Percentiles rank a stretch among this genome's conserved stretches.
phyloP scores from a whole-genome alignment of 257 asterid genomes.

The Leptodermis oblonga region DNA sequence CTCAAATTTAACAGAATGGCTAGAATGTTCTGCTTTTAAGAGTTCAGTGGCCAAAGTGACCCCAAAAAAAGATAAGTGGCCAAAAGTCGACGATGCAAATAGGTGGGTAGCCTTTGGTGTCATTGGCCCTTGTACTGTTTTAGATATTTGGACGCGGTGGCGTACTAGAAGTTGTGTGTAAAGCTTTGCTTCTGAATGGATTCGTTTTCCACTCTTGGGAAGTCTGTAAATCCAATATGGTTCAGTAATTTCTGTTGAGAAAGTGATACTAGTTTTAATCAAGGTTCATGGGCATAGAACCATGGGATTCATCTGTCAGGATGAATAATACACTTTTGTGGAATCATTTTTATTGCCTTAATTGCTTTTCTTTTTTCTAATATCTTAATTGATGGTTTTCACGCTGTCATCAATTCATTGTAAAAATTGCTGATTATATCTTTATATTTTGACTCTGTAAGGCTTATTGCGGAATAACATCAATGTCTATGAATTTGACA shows the following conservation, averaged over 20 bases:
- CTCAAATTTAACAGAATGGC: no score
- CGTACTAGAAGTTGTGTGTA: not conserved
- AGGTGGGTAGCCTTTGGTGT: no score
- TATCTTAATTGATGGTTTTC: not conserved
- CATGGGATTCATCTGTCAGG: not conserved
- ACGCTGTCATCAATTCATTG: not conserved
- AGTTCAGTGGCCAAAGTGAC: no score
- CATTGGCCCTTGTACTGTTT: no score
- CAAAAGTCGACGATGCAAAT: no score
- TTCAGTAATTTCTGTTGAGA: not conserved
- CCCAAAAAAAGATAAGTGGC: no score
- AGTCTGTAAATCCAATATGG: not conserved
- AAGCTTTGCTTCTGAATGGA: no score
- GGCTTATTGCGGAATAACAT: slow-evolving; percentile 11
- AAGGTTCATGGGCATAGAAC: not conserved
- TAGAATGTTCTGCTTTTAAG: no score
- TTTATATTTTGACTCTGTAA: not conserved
- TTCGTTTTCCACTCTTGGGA: not conserved
- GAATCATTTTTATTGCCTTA: not conserved
- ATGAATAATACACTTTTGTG: not conserved
- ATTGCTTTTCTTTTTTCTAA: not conserved
- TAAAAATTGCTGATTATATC: no score
- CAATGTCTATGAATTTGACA: slow-evolving; percentile 34
- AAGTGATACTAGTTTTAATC: not conserved
- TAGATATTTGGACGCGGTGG: not conserved